Base-by-base conservation (phyloP, 176 grass and related monocot genomes). In the Carex cristatella region DNA sequence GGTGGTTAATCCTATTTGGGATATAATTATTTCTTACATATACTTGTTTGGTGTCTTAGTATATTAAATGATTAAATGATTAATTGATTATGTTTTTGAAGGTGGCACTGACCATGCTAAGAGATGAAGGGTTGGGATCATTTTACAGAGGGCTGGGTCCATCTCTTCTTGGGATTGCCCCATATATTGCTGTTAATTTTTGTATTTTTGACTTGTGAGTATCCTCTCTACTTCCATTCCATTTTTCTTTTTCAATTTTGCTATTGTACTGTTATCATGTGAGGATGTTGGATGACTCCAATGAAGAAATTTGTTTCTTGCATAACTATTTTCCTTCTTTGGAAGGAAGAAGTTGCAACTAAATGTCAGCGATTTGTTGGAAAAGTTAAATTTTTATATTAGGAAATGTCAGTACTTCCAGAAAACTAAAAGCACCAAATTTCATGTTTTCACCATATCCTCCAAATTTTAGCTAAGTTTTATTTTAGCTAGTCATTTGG, bases 171-270 rank as follows among this genome's bases (percentile, higher is more conserved):
- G 88, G 85, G 80, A 99, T 99, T 79, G 96, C 93, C 16, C 96
- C 96, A 71, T 99, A 99, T 89, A 95, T 99, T 85, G 96, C 96
- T 82, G 83, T 99, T 64, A 99, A 99, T 84, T 99, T 99, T 85
- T 99, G 96, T 88, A 90, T 99, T 86, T 99, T 99, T 94, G 96
- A 99, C 90, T 81, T 99, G 96, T 99, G 72, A 99, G 93, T 75
- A 88, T 86, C 87, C 81, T 65, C 57, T 37, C 58, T 65, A 49
- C 30, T 70, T 72, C 85, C 18, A 37, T 59, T 78, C 69, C 67
- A 66, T 16, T 42, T 59, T 65, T 32, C 10, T 86, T 19, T 81
- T 49, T 40, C 44, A 73, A 85, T 84, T 78, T 53, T 87, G 6
- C 57, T 75, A 65, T 68, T 10, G 5, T 32, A 57, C 18, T 16